A percentile compares a stretch with the other conserved stretches of the same genome.
Evolutionary conservation across 306 rosid genomes (phyloP).

Genomic region (Glycyrrhiza uralensis): DNA sequence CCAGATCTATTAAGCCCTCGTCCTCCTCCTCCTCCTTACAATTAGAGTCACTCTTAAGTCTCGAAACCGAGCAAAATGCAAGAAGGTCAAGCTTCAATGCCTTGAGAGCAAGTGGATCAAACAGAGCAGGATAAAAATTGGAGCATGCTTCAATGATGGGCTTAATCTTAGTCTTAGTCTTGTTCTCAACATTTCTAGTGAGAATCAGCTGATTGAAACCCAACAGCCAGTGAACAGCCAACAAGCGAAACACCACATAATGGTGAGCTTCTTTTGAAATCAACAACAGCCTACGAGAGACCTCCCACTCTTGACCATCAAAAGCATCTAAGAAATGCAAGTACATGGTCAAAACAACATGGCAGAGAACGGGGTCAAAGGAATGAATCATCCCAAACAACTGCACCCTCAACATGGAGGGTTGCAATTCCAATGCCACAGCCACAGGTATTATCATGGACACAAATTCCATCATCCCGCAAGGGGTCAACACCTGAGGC

Average conservation of each 20-base stretch:
- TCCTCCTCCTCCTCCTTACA: constrained; percentile 28
- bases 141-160: constrained; percentile 40
- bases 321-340: constrained; percentile 66
- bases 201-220: constrained; percentile 61
- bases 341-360: constrained; percentile 77
- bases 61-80: constrained; percentile 51
- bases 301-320: constrained; percentile 76
- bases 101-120: constrained; percentile 88
- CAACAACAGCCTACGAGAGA: constrained; percentile 55
- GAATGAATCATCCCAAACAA: constrained; percentile 84
- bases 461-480: constrained; percentile 85
- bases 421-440: constrained; percentile 73
- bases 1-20: constrained; percentile 33
- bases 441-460: constrained; percentile 66
- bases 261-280: constrained; percentile 75
- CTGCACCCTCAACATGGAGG: constrained; percentile 92
- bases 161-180: constrained; percentile 37
- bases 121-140: constrained; percentile 61
- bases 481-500: constrained; percentile 83
- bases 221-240: constrained; percentile 84
- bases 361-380: constrained; percentile 74
- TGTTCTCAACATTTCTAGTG: constrained; percentile 39
- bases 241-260: constrained; percentile 72
- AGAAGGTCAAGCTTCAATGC: constrained; percentile 92
- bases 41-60: constrained; percentile 35